A percentile compares a stretch with the other conserved stretches of the same genome.
These are phyloP conservation scores for Bryum argenteum DNA, from an alignment of 225 moss, liverwort and hornwort species.

Conservation along the genomic window DNA sequence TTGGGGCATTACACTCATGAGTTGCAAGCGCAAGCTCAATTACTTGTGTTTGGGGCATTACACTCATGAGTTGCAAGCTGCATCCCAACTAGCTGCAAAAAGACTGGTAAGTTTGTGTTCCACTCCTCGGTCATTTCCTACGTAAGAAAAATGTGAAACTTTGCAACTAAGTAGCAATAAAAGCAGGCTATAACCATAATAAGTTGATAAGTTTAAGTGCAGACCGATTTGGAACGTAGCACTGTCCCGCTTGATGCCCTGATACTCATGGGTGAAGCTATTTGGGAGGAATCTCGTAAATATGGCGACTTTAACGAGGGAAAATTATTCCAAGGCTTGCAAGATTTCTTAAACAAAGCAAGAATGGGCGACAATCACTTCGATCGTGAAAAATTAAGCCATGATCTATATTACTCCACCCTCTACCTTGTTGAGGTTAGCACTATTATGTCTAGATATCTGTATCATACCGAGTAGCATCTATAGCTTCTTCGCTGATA, in stretches of 20 bases:
- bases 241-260: conserved; percentile 73
- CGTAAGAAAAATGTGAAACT: too few relatives aligned
- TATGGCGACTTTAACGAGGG: conserved; percentile 70
- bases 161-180: not conserved
- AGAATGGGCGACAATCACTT: conserved; percentile 90
- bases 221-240: conserved; percentile 74
- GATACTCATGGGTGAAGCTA: conserved; percentile 52
- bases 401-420: conserved; percentile 77
- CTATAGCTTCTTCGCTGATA: not conserved
- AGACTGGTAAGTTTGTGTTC: conserved; percentile 52
- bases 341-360: conserved; percentile 79
- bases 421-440: conserved; percentile 68
- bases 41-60: conserved; percentile 71
- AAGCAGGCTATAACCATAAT: not conserved
- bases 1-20: conserved; percentile 79
- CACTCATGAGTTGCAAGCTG: conserved; percentile 78
- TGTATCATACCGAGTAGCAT: too few relatives aligned
- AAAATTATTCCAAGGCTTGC: conserved; percentile 68
- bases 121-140: too few relatives aligned
- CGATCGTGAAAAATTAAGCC: conserved; percentile 76
- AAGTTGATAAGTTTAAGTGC: conserved; percentile 19
- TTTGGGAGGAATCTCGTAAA: conserved; percentile 62
- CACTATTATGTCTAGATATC: too few relatives aligned
- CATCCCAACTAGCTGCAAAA: conserved; percentile 58
- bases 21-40: conserved; percentile 73